Base-by-base conservation (phyloP, 345 rosid species). In the Rhizophora apiculata region DNA sequence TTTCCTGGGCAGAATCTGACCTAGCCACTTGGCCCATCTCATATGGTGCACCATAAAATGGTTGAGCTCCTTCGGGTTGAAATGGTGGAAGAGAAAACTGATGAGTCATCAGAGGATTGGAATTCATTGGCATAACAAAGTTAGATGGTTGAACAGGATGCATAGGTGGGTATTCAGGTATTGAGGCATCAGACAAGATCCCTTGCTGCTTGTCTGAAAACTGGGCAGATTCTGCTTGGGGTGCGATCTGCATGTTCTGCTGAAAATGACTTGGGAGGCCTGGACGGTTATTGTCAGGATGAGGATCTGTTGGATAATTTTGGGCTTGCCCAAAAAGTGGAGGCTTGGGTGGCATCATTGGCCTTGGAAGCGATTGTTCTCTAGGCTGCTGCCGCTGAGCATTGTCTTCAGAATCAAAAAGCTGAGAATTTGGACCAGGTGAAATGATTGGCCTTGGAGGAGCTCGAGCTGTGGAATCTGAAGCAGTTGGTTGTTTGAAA, bases 391-490 rank as follows among this genome's bases (percentile, higher is more conserved):
- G 88, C 64, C 83, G 30, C 65, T 81, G 85, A 34, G 81, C 64
- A 76, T 77, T 87, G 65, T 85, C 95, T 20, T 89, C 96, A 65
- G 60, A 81, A 72, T 84, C 87, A 80, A 74, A 74, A 55, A 79
- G 79, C 81, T 85, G 93, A 29, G 88, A 78, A 75, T 72, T 86
- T 24, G 88, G 74, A 65, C 87, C 78, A 18, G 90, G 83, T 48
- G 89, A 79, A 70, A 79, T 65, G 62, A 62, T 71, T 18, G 80
- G 79, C 80, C 88, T 86, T 27, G 82, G 57, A 53, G 91, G 88
- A 76, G 83, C 92, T 78, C 91, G 83, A 62, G 76, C 75, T 16
- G 88, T 82, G 69, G 97, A 90, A 24, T 87, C 97, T 15, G 89
- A 80, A 75, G 84, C 87, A 13, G 90, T 76, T 66, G 91, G 82